phyloP scores from a whole-genome alignment of 2,329 filamentous ascomycete species.

The Pyrenochaeta sp. region DNA sequence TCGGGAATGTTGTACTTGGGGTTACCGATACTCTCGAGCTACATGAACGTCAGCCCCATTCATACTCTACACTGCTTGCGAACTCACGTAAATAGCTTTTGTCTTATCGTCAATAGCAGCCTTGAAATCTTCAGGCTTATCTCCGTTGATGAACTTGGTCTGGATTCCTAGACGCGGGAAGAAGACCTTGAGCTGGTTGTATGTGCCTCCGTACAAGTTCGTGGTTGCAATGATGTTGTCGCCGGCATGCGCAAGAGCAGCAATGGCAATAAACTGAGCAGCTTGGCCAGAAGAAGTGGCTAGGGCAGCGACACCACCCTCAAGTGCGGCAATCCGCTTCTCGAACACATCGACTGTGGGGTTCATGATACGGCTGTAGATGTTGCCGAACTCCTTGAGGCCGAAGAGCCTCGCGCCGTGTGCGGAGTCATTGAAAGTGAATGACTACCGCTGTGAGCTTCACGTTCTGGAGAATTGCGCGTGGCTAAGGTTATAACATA shows the following conservation, averaged over 20 bases:
- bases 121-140: conserved; percentile 79
- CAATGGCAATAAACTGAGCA: conserved; percentile 90
- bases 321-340: conserved; percentile 93
- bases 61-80: neutral
- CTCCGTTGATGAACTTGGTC: conserved; percentile 87
- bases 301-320: conserved; percentile 87
- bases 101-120: conserved; percentile 90
- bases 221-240: conserved; percentile 94
- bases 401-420: conserved; percentile 95
- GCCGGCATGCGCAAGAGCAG: conserved; percentile 82
- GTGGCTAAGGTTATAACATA: conserved; percentile 40
- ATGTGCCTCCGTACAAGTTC: conserved; percentile 90
- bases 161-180: conserved; percentile 85
- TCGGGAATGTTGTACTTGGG: conserved; percentile 93
- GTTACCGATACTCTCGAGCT: conserved; percentile 85
- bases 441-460: conserved; percentile 67
- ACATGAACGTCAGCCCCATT: conserved; percentile 4
- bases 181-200: conserved; percentile 96
- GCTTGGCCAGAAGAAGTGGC: conserved; percentile 87
- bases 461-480: neutral
- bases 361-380: conserved; percentile 85
- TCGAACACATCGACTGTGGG: conserved; percentile 96
- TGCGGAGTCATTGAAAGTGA: conserved; percentile 92
- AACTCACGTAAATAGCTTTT: conserved; percentile 80
- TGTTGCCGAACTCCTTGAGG: conserved; percentile 96